phyloP scores from a whole-genome alignment of 2,329 filamentous ascomycete genomes.

The Podosphaera leucotricha region DNA sequence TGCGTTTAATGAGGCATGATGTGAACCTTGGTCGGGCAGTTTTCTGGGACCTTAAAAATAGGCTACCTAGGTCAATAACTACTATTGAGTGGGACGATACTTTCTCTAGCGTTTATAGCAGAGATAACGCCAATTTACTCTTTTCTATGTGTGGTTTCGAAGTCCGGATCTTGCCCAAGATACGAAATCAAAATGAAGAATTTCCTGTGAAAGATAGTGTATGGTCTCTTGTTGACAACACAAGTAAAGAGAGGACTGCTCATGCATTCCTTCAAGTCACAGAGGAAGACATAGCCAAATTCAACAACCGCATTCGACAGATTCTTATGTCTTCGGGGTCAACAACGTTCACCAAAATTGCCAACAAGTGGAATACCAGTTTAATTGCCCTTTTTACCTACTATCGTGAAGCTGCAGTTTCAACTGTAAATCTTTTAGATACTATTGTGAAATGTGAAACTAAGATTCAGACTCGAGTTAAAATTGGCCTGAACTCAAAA shows the following conservation, averaged over 20 bases:
- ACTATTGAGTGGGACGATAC: constrained; percentile 99
- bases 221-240: constrained; percentile 92
- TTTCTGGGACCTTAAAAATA: constrained; percentile 98
- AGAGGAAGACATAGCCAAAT: constrained; percentile 93
- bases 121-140: constrained; percentile 87
- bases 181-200: constrained; percentile 82
- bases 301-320: constrained; percentile 96
- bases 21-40: constrained; percentile 93
- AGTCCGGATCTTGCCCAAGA: constrained; percentile 87
- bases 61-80: constrained; percentile 77
- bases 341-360: constrained; percentile 98
- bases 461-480: constrained; percentile 96
- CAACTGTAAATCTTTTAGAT: constrained; percentile 78
- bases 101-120: constrained; percentile 92
- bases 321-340: constrained; percentile 99
- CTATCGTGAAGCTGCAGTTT: constrained; percentile 91
- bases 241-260: constrained; percentile 87
- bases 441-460: constrained; percentile 99
- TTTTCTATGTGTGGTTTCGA: constrained; percentile 98
- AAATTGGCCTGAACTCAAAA: constrained; percentile 96
- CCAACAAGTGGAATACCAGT: constrained; percentile 99
- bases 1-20: constrained; percentile 96
- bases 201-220: constrained; percentile 96
- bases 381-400: constrained; percentile 95
- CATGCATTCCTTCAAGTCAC: constrained; percentile 96